Evolutionary conservation across 768 basidiomycete genomes (phyloP).

Genomic region (Rhodosporidiobolus sp.): DNA sequence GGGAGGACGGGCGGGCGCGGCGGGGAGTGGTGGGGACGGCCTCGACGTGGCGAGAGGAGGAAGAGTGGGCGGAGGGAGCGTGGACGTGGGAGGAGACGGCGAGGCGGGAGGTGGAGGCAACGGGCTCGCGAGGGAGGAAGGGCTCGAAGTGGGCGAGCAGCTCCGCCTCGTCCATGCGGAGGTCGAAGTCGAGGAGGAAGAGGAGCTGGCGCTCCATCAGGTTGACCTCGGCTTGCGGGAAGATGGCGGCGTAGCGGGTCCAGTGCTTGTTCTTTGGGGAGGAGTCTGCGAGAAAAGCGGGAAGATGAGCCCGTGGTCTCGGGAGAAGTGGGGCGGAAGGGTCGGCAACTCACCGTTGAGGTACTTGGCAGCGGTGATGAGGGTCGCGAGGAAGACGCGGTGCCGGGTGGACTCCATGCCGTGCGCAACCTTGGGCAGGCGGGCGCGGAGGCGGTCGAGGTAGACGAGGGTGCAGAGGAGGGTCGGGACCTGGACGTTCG

Average conservation of each 20-base stretch:
- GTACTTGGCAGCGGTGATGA: conserved; percentile 95
- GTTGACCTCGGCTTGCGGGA: conserved; percentile 65
- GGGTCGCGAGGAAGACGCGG: conserved; percentile 88
- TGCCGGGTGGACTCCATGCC: conserved; percentile 55
- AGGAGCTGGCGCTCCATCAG: conserved; percentile 97
- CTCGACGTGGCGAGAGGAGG: conserved; percentile 12
- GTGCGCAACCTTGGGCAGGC: conserved; percentile 77
- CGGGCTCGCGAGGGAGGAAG: conserved; percentile 53
- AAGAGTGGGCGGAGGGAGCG: background rate
- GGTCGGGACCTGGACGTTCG: conserved; percentile 78
- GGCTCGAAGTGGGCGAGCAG: conserved; percentile 58
- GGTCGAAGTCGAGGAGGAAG: conserved; percentile 84
- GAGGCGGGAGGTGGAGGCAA: conserved; percentile 11
- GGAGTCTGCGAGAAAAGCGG: conserved; percentile 34
- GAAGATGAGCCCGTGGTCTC: background rate
- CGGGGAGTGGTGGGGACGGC: background rate
- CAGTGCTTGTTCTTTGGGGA: conserved; percentile 94
- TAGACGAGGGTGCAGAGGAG: conserved; percentile 87
- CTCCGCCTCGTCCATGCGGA: conserved; percentile 82
- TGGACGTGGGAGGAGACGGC: conserved; percentile 13
- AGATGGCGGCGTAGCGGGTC: conserved; percentile 71
- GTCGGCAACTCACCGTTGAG: conserved; percentile 58
- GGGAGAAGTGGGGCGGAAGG: too few relatives aligned
- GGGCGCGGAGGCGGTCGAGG: conserved; percentile 76
- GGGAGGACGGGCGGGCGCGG: background rate